phyloP scores from a whole-genome alignment of 345 rosid species.

The Eutrema japonicum region DNA sequence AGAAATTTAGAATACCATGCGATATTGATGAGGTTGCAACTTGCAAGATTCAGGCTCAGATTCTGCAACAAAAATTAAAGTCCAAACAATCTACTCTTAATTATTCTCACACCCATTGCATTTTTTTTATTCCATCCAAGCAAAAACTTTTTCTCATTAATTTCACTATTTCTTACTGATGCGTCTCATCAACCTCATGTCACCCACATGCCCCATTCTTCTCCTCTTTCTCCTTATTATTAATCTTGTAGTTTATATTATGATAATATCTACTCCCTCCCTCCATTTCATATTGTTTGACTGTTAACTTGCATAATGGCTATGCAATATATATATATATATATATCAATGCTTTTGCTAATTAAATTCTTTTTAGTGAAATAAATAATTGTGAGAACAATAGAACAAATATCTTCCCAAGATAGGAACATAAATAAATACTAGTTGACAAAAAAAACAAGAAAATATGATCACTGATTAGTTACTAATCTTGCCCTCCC shows the following conservation, averaged over 20 bases:
- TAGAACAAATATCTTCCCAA: too few species aligned
- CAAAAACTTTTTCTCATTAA: slow-evolving; percentile 1
- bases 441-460: too few species aligned
- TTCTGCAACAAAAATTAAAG: slow-evolving; percentile 51
- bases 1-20: slow-evolving; percentile 38
- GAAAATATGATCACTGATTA: too few species aligned
- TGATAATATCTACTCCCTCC: neutral
- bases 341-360: neutral
- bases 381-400: neutral
- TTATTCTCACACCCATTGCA: slow-evolving; percentile 46
- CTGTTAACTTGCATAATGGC: slow-evolving; percentile 2
- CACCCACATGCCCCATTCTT: slow-evolving; percentile 30
- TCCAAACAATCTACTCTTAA: slow-evolving; percentile 34
- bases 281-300: too few species aligned
- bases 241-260: neutral
- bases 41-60: slow-evolving; percentile 57
- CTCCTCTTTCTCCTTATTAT: slow-evolving; percentile 4
- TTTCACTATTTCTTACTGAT: slow-evolving; percentile 25
- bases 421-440: too few species aligned
- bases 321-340: neutral
- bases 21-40: slow-evolving; percentile 49
- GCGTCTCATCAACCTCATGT: slow-evolving; percentile 41
- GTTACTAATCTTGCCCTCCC: too few species aligned
- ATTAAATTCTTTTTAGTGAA: neutral
- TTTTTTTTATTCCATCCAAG: slow-evolving; percentile 12